These are phyloP conservation scores for Diplogelasinospora grovesii DNA, from an alignment of 495 filamentous ascomycete genomes.

Conservation along the genomic window DNA sequence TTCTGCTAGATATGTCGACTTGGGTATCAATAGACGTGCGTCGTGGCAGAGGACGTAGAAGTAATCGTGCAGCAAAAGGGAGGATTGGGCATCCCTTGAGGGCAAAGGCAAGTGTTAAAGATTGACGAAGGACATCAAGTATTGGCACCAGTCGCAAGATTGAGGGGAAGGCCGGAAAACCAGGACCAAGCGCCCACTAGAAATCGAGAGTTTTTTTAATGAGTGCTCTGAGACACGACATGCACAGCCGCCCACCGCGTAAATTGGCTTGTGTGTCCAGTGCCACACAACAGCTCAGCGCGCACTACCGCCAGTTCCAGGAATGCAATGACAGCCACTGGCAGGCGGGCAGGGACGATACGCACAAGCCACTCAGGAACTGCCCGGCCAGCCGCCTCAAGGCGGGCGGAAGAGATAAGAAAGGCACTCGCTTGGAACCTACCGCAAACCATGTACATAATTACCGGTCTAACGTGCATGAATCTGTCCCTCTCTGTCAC, in stretches of 20 bases:
- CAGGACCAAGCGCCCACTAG: conserved; percentile 3
- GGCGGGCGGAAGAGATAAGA: too few species aligned
- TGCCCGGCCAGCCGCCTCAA: too few species aligned
- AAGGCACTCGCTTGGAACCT: too few species aligned
- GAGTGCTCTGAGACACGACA: background rate
- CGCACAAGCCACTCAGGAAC: too few species aligned
- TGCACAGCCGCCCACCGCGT: conserved; percentile 10
- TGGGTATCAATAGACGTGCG: conserved; percentile 1
- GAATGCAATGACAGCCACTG: too few species aligned
- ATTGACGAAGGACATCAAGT: background rate
- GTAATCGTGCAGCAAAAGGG: too few species aligned
- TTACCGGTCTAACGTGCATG: too few species aligned
- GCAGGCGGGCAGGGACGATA: too few species aligned
- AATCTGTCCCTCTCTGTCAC: too few species aligned
- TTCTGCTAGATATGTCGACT: background rate
- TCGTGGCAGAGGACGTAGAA: conserved; percentile 5
- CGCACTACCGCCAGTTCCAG: too few species aligned
- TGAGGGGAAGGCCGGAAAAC: background rate
- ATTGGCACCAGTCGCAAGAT: background rate
- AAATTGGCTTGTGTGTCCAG: conserved; percentile 1
- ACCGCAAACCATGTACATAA: too few species aligned
- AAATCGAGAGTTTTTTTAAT: background rate
- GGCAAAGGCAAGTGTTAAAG: background rate
- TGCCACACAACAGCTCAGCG: too few species aligned
- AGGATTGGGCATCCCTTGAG: background rate